phyloP scores from a whole-genome alignment of 2,329 filamentous ascomycete genomes.

The Epichloe sp. region DNA sequence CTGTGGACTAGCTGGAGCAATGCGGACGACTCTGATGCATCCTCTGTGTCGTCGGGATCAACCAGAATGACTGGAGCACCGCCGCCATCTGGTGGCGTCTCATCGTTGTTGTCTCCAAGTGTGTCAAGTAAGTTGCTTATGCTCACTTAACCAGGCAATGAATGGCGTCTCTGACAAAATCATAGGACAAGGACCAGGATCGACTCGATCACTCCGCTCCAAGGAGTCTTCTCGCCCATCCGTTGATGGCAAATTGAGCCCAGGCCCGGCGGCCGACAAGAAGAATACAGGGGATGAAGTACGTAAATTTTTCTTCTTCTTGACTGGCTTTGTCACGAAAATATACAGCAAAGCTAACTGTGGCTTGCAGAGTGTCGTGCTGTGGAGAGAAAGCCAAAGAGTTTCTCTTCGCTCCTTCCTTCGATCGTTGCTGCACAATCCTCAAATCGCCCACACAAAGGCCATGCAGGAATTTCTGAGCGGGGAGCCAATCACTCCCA shows the following conservation, averaged over 20 bases:
- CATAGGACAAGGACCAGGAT: constrained; percentile 10
- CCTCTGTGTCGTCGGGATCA: constrained; percentile 69
- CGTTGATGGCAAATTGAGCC: constrained; percentile 18
- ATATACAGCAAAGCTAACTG: constrained; percentile 13
- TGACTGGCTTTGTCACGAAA: neutral
- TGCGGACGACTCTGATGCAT: constrained; percentile 58
- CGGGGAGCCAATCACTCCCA: constrained; percentile 55
- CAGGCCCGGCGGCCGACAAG: constrained; percentile 6
- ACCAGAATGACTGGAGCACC: constrained; percentile 42
- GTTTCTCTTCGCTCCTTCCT: constrained; percentile 85
- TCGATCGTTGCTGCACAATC: constrained; percentile 73
- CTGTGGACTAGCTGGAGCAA: constrained; percentile 38
- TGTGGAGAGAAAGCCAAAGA: constrained; percentile 81
- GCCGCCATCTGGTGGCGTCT: constrained; percentile 8
- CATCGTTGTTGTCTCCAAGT: constrained; percentile 12
- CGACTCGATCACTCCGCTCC: constrained; percentile 18
- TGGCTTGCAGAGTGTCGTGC: constrained; percentile 33
- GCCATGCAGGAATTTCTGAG: constrained; percentile 78
- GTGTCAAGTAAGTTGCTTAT: neutral
- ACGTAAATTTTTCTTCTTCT: constrained; percentile 1
- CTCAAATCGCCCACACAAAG: constrained; percentile 68
- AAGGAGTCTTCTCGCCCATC: constrained; percentile 20
- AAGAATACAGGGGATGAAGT: constrained; percentile 14
- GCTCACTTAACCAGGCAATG: neutral
- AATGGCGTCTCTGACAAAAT: neutral